Evolutionary conservation across 352 stramenopile genomes (phyloP), one percentile per base, ranked within the genome.

Genomic region (Saprolegnia parasitica): DNA sequence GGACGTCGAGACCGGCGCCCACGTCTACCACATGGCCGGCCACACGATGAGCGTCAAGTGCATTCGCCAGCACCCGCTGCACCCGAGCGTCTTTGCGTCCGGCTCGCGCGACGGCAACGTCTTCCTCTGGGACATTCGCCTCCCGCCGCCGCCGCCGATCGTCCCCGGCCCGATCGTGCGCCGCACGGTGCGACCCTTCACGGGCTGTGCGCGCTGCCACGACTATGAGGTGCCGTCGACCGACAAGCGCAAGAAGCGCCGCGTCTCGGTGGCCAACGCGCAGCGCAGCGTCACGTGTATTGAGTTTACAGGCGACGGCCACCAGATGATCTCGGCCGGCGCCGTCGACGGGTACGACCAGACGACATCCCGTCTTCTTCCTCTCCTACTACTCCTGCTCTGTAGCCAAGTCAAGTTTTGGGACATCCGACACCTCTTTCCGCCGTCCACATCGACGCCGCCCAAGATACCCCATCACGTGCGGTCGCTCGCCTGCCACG

Each of bases 1-100:
- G 81, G 78, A 91, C 62, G 76, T 78, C 0, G 79, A 88, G 71
- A 87, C 68, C 3, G 57, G 72, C 39, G 47, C 57, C 11, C n/a
- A 68, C 45, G n/a, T 73, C 63, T 77, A 81, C 72, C 42, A 77
- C 49, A 65, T 83, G 73, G 4, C 72, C 35, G 80, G 77, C 56
- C 81, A 88, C 60, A 70, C 81, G 15, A 88, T 88, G 81, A 91
- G 84, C 73, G 82, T 91, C 68, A 91, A 91, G 57, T 88, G 84
- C 67, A 78, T 91, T 4, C 84, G 82, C 6, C 79, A 89, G 63
- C 72, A 74, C 16, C 72, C 74, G 3, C 46, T 75, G 24, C 67
- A 75, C 35, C 52, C 46, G 52, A 45, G 76, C 42, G 61, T 86
- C 23, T 84, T 89, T 71, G 80, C 80, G 23, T 88, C 81, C 4